Base-by-base conservation (phyloP, 345 rosid genomes). In the Eucalyptus lansdowneana region DNA sequence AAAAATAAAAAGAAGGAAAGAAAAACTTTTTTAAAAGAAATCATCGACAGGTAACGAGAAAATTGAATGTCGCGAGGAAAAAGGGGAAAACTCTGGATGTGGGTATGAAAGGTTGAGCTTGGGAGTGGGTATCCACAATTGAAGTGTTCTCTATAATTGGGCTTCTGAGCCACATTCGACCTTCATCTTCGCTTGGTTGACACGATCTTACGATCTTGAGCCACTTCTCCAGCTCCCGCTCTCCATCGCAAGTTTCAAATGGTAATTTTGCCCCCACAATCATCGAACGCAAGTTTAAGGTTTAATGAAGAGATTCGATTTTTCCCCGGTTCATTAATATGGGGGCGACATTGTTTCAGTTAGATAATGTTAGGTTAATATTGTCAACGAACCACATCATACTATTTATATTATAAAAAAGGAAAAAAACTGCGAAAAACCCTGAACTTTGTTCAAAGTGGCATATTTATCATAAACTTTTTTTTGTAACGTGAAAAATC, bases 341-440 rank as follows among this genome's bases (percentile, higher is more conserved):
- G 11, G 11, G 11, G 76, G 6, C 11, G 6, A 31, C 21, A 2
- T 65, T 16, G 0, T n/a, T n/a, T 65, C 40, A 0, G 0, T 8
- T 1, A 2, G 0, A 62, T 29, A 62, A 62, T 62, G 37, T 31
- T n/a, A 1, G 17, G 21, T 12, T 65, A 65, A 65, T 5, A 7
- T 53, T 19, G 2, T 65, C 40, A 0, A n/a, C 11, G 1, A n/a
- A 1, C 1, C 37, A 65, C 19, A 1, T 65, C 37, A n/a, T 16
- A 7, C 10, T n/a, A 14, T n/a, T 65, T 0, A 65, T 65, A 65
- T 22, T 4, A 56, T 53, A 22, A 56, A 19, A 56, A 56, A 56
- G 4, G 4, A 34, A 34, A 34, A 34, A 34, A 34, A 34, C n/a
- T n/a, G 37, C 37, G 37, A 34, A 34, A 34, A 34, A 34, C 4